Evolutionary conservation across 768 basidiomycete species (phyloP), one percentile per base, ranked within the genome.

Genomic region (Boletellus emodensis): DNA sequence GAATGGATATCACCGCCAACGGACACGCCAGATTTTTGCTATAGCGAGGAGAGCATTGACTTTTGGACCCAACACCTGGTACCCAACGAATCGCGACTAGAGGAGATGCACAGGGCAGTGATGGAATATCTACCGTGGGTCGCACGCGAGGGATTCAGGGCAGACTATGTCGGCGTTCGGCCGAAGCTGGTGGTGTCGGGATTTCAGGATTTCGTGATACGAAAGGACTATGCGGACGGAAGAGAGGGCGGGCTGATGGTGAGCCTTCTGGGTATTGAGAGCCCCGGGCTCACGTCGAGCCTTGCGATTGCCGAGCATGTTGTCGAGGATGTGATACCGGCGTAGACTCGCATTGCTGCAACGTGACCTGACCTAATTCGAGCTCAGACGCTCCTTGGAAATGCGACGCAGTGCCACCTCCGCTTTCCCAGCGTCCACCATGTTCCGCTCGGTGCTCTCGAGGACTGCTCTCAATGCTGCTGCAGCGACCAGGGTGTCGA

Each of bases 291-390:
- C 63, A 98, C 95, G 4, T 80, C 87, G 10, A 81, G 81, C 59
- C 77, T 98, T 57, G 93, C 90, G 4, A 86, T 95, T 33, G 95
- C 88, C 2, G 90, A 95, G 69, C 69, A 77, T 62, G 84, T 96
- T 1, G 85, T 85, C 8, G 80, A 84, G 44, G 78, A 83, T 57
- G 63, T 86, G 54, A 42, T 55, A 41, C 13, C n/a, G 7, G 30
- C 30, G 18, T 35, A 40, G 30, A 9, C 14, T 14, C 30, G 20
- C 20, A 15, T 17, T 46, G 26, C 28, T 46, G 26, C 28, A 9
- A 38, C 26, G 34, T 30, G 11, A 11, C 30, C 30, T 26, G 30
- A 30, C 15, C 22, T 44, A 53, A 40, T 63, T 63, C 40, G 60
- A 56, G 62, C 61, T 62, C 62, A 62, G 62, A 28, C 52, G 45